Percentiles rank a stretch among this genome's conserved stretches.
Evolutionary conservation across 495 filamentous ascomycete genomes (phyloP).

Genomic region (Penicillium parvum): DNA sequence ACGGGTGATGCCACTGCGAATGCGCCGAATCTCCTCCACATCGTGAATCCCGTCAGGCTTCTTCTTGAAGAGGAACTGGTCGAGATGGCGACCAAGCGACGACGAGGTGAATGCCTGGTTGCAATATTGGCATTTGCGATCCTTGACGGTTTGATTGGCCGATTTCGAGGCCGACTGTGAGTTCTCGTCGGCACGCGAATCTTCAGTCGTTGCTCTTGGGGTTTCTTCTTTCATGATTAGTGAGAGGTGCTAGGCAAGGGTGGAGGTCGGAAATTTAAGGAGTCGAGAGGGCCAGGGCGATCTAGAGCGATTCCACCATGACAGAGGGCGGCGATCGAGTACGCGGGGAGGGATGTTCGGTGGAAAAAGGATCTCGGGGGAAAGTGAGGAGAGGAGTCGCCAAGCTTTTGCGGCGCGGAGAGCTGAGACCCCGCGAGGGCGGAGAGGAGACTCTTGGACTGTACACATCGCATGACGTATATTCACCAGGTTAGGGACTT

Average conservation of each 20-base stretch:
- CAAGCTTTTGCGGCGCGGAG: constrained; percentile 14
- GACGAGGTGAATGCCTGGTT: constrained; percentile 83
- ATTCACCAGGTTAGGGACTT: no score
- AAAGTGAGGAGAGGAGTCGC: constrained; percentile 5
- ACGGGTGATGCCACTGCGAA: constrained; percentile 78
- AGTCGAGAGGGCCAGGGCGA: not conserved
- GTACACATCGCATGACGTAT: not conserved
- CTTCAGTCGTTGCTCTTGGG: constrained; percentile 43
- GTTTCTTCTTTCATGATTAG: constrained; percentile 23
- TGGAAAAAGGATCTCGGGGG: not conserved
- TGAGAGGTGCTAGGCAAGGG: not conserved
- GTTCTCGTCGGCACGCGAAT: constrained; percentile 40
- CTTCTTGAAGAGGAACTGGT: constrained; percentile 83
- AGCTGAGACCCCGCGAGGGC: constrained; percentile 2
- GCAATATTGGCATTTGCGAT: constrained; percentile 82
- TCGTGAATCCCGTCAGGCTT: constrained; percentile 86
- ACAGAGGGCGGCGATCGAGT: not conserved
- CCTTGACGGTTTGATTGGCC: constrained; percentile 54
- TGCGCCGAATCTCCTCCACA: constrained; percentile 77
- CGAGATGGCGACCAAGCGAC: constrained; percentile 86
- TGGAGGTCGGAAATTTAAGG: not conserved
- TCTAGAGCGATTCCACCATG: not conserved
- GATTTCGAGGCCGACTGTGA: constrained; percentile 28
- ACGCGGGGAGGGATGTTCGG: not conserved
- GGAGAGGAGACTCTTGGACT: not conserved